Percentiles rank a stretch among this genome's conserved stretches.
Conservation (phyloP, 2,329 filamentous ascomycete species). For the Cercospora nicotianae region DNA sequence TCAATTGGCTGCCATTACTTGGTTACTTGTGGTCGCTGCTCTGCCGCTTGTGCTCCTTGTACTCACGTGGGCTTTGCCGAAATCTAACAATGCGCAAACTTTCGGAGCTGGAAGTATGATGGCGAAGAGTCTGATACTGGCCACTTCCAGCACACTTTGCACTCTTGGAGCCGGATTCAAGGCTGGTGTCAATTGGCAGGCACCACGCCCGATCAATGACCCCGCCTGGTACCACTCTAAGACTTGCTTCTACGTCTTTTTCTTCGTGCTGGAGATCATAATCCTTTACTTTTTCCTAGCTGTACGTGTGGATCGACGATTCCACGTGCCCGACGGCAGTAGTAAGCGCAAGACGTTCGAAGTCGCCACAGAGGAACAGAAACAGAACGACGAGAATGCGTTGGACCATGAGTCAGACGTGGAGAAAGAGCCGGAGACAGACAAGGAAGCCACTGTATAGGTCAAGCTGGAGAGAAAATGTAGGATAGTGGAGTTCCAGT, state of each 20-base stretch:
- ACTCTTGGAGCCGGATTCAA: slow-evolving; percentile 32
- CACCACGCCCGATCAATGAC: slow-evolving; percentile 26
- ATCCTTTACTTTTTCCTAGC: slow-evolving; percentile 33
- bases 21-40: slow-evolving; percentile 29
- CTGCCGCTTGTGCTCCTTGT: slow-evolving; percentile 30
- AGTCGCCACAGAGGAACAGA: not conserved
- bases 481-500: not conserved
- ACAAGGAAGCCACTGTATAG: not conserved
- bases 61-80: slow-evolving; percentile 20
- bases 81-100: slow-evolving; percentile 15
- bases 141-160: slow-evolving; percentile 23
- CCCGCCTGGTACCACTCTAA: slow-evolving; percentile 38
- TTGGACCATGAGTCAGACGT: not conserved
- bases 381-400: not conserved
- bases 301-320: slow-evolving; percentile 31
- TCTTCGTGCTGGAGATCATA: slow-evolving; percentile 36
- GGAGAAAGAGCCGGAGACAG: not conserved
- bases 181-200: slow-evolving; percentile 31
- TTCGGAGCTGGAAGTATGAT: slow-evolving; percentile 29
- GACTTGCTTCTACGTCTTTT: slow-evolving; percentile 35
- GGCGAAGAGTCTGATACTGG: slow-evolving; percentile 25
- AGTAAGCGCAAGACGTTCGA: slow-evolving; percentile 26
- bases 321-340: slow-evolving; percentile 35
- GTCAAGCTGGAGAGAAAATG: not conserved
- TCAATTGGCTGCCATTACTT: slow-evolving; percentile 29